Evolutionary conservation across 148 eudicot genomes (phyloP).

Genomic region (Rhododendron ovatum): DNA sequence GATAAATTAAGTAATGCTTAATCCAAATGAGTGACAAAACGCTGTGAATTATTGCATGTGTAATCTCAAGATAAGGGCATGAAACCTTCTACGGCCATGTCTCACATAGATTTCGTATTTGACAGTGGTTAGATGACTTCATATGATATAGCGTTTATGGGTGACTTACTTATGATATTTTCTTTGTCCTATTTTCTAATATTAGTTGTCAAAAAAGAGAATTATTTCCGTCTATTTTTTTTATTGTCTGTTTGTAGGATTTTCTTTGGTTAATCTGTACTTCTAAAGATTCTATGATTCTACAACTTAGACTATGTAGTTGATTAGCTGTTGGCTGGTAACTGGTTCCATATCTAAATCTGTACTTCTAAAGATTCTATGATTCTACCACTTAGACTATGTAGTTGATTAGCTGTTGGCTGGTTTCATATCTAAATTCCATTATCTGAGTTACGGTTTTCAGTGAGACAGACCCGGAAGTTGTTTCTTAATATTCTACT

Average conservation of each 20-base stretch:
- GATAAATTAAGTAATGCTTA: neutral
- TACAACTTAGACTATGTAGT: neutral
- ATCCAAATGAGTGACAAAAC: neutral
- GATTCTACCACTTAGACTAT: neutral
- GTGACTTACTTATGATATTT: neutral
- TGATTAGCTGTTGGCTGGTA: neutral
- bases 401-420: neutral
- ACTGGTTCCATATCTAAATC: neutral
- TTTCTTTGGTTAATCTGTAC: neutral
- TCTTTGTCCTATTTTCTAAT: neutral
- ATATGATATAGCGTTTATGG: neutral
- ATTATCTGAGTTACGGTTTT: neutral
- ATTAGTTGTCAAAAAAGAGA: neutral
- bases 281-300: neutral
- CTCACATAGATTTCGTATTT: neutral
- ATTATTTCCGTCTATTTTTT: neutral
- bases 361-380: neutral
- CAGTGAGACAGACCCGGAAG: neutral
- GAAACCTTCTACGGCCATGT: neutral
- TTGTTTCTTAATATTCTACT: neutral
- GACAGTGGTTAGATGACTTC: neutral
- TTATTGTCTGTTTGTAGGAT: neutral
- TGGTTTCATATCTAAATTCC: neutral
- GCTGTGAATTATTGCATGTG: neutral
- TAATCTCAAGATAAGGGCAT: neutral